Conservation (phyloP, 176 grass and related monocot genomes). For the Pontederia crassipes region DNA sequence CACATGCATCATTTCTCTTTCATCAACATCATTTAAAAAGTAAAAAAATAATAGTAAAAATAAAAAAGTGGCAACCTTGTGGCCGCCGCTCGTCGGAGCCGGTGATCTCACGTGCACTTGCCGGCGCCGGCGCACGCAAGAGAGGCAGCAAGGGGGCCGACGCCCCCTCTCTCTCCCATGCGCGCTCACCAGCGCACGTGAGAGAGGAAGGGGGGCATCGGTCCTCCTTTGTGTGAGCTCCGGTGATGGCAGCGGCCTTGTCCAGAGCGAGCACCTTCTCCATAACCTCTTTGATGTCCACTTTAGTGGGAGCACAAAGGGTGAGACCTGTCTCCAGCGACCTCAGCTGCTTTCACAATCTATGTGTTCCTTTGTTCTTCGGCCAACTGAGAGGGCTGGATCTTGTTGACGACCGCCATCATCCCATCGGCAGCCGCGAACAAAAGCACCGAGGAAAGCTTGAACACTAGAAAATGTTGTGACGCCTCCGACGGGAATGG, state of each 20-base stretch:
- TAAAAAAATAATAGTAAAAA: too few species aligned
- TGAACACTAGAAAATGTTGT: slow-evolving; percentile 4
- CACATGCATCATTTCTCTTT: too few species aligned
- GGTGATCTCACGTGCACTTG: too few species aligned
- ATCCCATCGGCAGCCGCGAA: not conserved
- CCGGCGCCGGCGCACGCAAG: too few species aligned
- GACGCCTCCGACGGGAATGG: not conserved
- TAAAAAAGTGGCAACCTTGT: too few species aligned
- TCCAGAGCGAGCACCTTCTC: slow-evolving; percentile 6
- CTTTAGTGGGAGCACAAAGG: not conserved
- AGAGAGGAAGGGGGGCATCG: too few species aligned
- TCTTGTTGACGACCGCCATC: slow-evolving; percentile 14
- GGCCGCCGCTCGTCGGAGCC: too few species aligned
- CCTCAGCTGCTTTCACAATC: slow-evolving; percentile 11
- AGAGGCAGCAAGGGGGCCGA: too few species aligned
- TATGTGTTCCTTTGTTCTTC: slow-evolving; percentile 13
- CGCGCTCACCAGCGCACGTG: too few species aligned
- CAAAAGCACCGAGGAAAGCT: slow-evolving; percentile 4
- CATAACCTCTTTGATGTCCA: slow-evolving; percentile 12
- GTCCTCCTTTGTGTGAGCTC: not conserved
- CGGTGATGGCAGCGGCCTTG: not conserved
- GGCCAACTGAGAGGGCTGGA: slow-evolving; percentile 20
- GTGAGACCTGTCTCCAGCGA: not conserved
- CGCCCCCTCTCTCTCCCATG: too few species aligned
- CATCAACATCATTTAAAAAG: too few species aligned